A percentile compares a stretch with the other conserved stretches of the same genome.
phyloP scores from a whole-genome alignment of 345 rosid species.

The Capsella bursapastoris region DNA sequence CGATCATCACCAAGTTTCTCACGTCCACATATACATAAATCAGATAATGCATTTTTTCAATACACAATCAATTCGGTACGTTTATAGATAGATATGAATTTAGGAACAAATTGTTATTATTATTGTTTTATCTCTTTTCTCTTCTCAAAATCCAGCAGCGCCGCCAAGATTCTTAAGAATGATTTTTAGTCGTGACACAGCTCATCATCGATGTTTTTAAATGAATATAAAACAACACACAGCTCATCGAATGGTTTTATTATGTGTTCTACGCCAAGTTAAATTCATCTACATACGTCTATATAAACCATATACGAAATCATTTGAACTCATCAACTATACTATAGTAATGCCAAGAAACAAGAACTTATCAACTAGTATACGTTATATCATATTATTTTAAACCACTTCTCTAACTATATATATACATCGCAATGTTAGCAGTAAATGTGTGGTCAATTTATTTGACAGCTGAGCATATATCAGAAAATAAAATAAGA shows the following conservation, averaged over 20 bases:
- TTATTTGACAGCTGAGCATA: too few species aligned
- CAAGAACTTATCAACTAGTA: background rate
- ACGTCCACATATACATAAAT: slow-evolving; percentile 20
- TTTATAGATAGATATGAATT: slow-evolving; percentile 19
- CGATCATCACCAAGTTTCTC: slow-evolving; percentile 26
- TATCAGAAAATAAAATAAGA: too few species aligned
- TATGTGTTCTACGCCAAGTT: background rate
- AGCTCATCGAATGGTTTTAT: slow-evolving; percentile 32
- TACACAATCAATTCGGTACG: background rate
- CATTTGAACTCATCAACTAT: background rate
- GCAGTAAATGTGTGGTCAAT: background rate
- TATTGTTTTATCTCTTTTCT: background rate
- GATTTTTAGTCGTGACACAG: slow-evolving; percentile 33
- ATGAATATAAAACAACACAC: slow-evolving; percentile 12
- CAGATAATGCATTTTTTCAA: slow-evolving; percentile 10
- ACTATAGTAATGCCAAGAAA: background rate
- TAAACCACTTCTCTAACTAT: background rate
- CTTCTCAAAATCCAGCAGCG: slow-evolving; percentile 32
- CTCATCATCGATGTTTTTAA: slow-evolving; percentile 18
- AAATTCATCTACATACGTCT: too few species aligned
- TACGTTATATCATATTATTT: too few species aligned
- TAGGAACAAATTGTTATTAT: background rate
- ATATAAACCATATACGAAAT: slow-evolving; percentile 1
- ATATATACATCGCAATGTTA: background rate
- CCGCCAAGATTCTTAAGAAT: slow-evolving; percentile 24